Base-by-base conservation (phyloP, 192 early-diverging fungal genomes). In the Umbelopsis sp. region DNA sequence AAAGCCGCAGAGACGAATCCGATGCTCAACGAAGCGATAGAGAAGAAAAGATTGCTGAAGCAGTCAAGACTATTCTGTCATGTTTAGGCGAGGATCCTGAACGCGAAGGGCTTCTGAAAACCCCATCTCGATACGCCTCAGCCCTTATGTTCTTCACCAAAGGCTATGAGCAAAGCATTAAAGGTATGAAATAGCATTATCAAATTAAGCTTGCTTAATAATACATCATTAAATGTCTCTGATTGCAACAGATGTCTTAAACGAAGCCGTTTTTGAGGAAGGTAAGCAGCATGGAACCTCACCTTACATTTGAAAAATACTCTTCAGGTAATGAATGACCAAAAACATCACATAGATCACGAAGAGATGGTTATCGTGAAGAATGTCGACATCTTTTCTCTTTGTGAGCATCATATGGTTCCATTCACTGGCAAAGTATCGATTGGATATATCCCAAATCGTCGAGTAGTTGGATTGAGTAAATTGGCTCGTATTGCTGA, bases 301-400 rank as follows among this genome's bases (percentile, higher is more conserved):
- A 20, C 49, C 7, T 46, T 27, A 46, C 5, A 48, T 33, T 45
- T 27, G 20, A 20, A 49, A 33, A 47, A 20, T 48, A 46, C 37
- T 16, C 30, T 18, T 51, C 15, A 37, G n/a, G 11, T 16, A 64
- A 52, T 48, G 12, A 67, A 20, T 55, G n/a, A n/a, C n/a, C 41
- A 66, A 27, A 51, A n/a, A 37, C 52, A 64, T 41, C 23, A 27
- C 55, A 1, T 73, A 88, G 95, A 98, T 73, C 94, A 98, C 77
- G 95, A 98, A 65, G 98, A 98, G 74, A 99, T 99, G 98, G 98
- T 99, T 16, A 96, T 99, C 80, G 98, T 99, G 18, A 94, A 92
- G 72, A 90, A 98, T 81, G 97, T 99, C 64, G 93, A 97, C 70
- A 87, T 98, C 7, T 97, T 94, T 76, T 96, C 94, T 6, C 80